These are phyloP conservation scores for Hydnomerulius pinastri DNA, from an alignment of 768 basidiomycete species.

Conservation along the genomic window DNA sequence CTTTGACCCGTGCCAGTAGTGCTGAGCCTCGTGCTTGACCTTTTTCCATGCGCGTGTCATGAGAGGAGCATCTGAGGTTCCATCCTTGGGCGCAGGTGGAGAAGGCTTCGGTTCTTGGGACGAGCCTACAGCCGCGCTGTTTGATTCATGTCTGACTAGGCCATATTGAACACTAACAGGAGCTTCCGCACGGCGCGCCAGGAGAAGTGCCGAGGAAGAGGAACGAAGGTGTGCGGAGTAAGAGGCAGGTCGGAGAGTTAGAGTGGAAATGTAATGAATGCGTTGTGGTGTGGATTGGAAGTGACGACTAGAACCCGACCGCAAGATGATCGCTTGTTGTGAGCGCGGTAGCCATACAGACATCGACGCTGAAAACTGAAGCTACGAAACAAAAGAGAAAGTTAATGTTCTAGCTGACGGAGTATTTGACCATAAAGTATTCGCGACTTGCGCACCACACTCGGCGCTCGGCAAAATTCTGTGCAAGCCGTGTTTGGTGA, in stretches of 20 bases:
- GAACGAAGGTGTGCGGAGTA: constrained; percentile 17
- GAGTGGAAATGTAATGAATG: constrained; percentile 16
- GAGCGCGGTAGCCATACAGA: constrained; percentile 76
- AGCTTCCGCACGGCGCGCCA: constrained; percentile 39
- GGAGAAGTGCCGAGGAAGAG: constrained; percentile 14
- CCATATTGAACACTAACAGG: constrained; percentile 10
- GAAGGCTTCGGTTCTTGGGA: constrained; percentile 46
- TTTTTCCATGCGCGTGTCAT: constrained; percentile 79
- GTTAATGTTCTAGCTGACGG: not conserved
- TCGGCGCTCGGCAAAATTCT: constrained; percentile 9
- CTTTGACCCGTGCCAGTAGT: constrained; percentile 97
- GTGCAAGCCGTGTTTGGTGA: constrained; percentile 17
- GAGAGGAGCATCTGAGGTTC: constrained; percentile 44
- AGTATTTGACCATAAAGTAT: constrained; percentile 11
- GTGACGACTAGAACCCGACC: constrained; percentile 30
- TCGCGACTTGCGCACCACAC: not conserved
- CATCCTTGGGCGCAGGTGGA: constrained; percentile 50
- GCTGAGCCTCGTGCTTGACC: constrained; percentile 92
- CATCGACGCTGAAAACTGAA: constrained; percentile 48
- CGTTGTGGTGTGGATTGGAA: constrained; percentile 22
- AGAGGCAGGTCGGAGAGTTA: constrained; percentile 13
- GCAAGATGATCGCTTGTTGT: constrained; percentile 43
- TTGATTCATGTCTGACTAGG: constrained; percentile 16
- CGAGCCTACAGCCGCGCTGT: constrained; percentile 16
- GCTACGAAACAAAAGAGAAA: not conserved